Evolutionary conservation across 805 yeast genomes (phyloP).

Genomic region (Hanseniaspora guilliermondii): DNA sequence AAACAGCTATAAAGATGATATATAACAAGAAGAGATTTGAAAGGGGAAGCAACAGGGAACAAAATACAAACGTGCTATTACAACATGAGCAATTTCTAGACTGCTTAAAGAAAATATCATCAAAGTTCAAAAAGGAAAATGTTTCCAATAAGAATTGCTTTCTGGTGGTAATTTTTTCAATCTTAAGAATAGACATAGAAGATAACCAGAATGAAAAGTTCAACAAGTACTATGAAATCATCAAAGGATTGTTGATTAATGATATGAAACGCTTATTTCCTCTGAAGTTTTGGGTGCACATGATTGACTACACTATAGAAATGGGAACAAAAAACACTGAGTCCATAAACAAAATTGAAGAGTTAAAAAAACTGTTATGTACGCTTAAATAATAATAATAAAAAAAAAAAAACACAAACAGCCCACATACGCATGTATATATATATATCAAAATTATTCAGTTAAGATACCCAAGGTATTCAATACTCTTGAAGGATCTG

Average conservation of each 20-base stretch:
- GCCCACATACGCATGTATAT: background rate
- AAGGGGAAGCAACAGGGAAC: background rate
- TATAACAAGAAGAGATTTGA: background rate
- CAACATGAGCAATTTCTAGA: background rate
- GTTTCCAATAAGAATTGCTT: background rate
- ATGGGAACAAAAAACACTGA: background rate
- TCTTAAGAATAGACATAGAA: background rate
- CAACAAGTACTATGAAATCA: background rate
- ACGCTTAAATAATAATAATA: background rate
- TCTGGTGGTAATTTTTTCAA: slow-evolving; percentile 1
- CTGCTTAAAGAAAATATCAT: background rate
- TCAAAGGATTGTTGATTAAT: background rate
- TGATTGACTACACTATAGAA: background rate
- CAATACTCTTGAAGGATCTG: slow-evolving; percentile 72
- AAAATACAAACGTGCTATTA: background rate
- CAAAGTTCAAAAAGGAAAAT: background rate
- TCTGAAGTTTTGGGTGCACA: background rate
- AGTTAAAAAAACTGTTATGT: background rate
- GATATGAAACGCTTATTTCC: background rate
- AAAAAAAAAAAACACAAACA: no score
- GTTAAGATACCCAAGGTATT: slow-evolving; percentile 70
- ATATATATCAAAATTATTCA: slow-evolving; percentile 13
- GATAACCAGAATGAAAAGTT: background rate
- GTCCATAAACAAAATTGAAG: background rate
- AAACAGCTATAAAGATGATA: background rate